Conservation (phyloP, 2,329 filamentous ascomycete species). For the Penicillium sp. region DNA sequence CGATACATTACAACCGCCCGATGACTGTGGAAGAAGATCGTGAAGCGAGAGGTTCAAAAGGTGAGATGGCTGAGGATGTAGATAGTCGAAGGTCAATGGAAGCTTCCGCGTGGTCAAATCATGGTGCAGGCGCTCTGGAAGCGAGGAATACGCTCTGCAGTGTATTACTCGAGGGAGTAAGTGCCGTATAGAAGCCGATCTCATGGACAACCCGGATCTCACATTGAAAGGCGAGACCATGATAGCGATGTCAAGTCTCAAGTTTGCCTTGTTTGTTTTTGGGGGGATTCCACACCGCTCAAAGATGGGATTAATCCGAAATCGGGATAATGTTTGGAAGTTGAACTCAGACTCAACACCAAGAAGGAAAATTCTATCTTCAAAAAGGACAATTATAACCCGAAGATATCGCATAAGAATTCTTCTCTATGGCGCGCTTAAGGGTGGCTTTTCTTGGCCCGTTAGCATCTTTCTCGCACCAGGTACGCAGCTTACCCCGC, state of each 20-base stretch:
- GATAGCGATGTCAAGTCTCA: not conserved
- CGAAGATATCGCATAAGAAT: not conserved
- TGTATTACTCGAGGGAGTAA: not conserved
- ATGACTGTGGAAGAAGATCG: conserved; percentile 51
- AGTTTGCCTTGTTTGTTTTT: conserved; percentile 29
- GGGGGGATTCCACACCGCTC: conserved; percentile 17
- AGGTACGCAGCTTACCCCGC: conserved; percentile 48
- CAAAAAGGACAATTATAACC: not conserved
- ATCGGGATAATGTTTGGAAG: not conserved
- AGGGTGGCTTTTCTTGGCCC: conserved; percentile 62
- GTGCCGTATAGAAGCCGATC: not conserved
- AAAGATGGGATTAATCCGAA: not conserved
- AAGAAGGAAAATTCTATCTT: not conserved
- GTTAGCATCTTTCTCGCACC: conserved; percentile 67
- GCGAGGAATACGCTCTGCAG: conserved; percentile 29
- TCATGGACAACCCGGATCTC: not conserved
- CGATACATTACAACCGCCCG: conserved; percentile 23
- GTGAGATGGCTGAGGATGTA: conserved; percentile 63
- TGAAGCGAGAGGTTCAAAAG: conserved; percentile 64
- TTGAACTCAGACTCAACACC: not conserved
- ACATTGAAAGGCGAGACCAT: conserved; percentile 1
- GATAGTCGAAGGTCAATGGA: conserved; percentile 54
- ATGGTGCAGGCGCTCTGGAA: conserved; percentile 40
- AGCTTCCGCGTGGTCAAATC: conserved; percentile 52
- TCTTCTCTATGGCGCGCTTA: conserved; percentile 12